A percentile compares a stretch with the other conserved stretches of the same genome.
Conservation (phyloP, 2,329 filamentous ascomycete genomes). For the Colletotrichum magnum region DNA sequence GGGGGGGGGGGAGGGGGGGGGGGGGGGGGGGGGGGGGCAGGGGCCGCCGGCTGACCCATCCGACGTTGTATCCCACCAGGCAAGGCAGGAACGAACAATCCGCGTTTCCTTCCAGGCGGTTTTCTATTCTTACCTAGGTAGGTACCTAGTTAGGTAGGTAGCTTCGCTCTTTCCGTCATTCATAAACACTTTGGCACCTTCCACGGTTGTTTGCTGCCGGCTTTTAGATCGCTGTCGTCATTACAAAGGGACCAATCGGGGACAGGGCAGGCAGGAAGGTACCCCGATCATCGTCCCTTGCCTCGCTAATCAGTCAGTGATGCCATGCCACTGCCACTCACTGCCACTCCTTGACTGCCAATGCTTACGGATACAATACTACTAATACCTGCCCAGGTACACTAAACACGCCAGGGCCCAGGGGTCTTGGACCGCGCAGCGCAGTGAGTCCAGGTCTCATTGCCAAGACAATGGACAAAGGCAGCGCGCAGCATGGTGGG, state of each 20-base stretch:
- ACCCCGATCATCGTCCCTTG: background rate
- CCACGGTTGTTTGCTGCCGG: too few species aligned
- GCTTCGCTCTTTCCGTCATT: too few species aligned
- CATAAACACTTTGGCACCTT: too few species aligned
- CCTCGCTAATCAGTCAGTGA: constrained; percentile 10
- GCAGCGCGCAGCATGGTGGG: background rate
- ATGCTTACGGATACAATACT: too few species aligned
- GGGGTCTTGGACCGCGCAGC: background rate
- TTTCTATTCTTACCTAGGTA: background rate
- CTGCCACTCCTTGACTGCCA: too few species aligned
- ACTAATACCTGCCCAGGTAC: too few species aligned
- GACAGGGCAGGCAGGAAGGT: too few species aligned
- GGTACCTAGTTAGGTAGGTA: too few species aligned
- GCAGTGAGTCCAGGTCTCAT: constrained; percentile 9
- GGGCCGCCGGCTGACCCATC: background rate
- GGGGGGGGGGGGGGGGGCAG: background rate
- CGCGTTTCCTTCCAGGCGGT: background rate
- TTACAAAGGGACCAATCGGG: too few species aligned
- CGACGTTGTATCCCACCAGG: constrained; percentile 28
- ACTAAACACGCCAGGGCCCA: background rate
- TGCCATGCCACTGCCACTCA: too few species aligned
- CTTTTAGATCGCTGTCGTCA: too few species aligned
- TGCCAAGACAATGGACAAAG: constrained; percentile 36
- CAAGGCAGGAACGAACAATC: constrained; percentile 3
- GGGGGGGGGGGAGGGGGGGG: too few species aligned